Evolutionary conservation across 2,329 filamentous ascomycete genomes (phyloP), one percentile per base, ranked within the genome.

Genomic region (Pseudogymnoascus sp.): DNA sequence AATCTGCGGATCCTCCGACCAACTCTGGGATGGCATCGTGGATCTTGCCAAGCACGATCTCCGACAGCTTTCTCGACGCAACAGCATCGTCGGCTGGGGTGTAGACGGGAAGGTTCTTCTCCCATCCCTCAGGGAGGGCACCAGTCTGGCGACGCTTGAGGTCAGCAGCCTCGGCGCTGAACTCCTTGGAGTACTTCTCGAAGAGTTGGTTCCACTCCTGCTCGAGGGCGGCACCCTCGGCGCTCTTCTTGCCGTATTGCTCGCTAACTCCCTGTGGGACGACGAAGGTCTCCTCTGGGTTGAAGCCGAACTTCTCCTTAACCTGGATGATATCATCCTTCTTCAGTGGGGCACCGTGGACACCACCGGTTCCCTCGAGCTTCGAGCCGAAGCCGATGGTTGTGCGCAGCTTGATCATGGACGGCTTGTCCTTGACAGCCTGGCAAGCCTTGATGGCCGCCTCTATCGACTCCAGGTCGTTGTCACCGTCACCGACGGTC

Each of bases 191-290:
- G 79, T 99, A 99, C 80, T 92, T 92, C 78, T 89, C 83, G 71
- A 97, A 85, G 63, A 97, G 84, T 79, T 91, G 81, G 80, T 96
- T 95, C 94, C 94, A 99, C 81, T 96, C 90, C 76, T 91, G 79
- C 82, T 99, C 93, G 68, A 84, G 85, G 65, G 92, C 91, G 64
- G 93, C 92, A 74, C 94, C 94, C 73, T 92, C 86, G 61, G 90
- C 80, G 60, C 89, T 85, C 76, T 90, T 88, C 85, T 94, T 88
- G 83, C 86, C 77, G 80, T 96, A 97, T 70, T 86, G 73, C 73
- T 97, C 92, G 77, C 96, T 96, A 69, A 99, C 93, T 77, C 94
- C 84, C 80, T 96, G 90, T 73, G 94, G 90, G 64, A 99, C 93
- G 67, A 86, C 88, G 75, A 99, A 99, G 76, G 81, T 87, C 86